phyloP scores from a whole-genome alignment of 805 yeast genomes.

The Starmerella geochares region DNA sequence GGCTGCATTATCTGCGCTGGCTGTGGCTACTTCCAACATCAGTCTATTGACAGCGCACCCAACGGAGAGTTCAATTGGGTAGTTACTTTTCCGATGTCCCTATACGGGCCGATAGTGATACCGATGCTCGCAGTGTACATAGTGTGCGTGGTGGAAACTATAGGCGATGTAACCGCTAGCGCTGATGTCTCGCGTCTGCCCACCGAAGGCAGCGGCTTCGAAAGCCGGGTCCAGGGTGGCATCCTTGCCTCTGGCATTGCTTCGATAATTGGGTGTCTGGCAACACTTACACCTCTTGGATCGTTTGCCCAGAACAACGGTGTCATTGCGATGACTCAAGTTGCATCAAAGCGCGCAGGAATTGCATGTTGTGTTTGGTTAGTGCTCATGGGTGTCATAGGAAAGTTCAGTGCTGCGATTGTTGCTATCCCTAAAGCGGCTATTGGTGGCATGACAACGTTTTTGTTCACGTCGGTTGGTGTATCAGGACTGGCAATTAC shows the following conservation, averaged over 20 bases:
- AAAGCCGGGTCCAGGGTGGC: constrained; percentile 87
- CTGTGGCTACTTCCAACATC: constrained; percentile 61
- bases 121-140: constrained; percentile 78
- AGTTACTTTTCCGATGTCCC: constrained; percentile 61
- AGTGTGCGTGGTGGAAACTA: constrained; percentile 81
- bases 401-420: constrained; percentile 82
- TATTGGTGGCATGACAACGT: constrained; percentile 81
- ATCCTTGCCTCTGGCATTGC: constrained; percentile 78
- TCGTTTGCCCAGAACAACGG: constrained; percentile 94
- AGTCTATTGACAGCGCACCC: constrained; percentile 58
- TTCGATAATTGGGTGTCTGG: constrained; percentile 64
- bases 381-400: constrained; percentile 74
- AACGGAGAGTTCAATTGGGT: constrained; percentile 81
- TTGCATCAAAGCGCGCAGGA: constrained; percentile 77
- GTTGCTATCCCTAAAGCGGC: constrained; percentile 71
- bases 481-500: constrained; percentile 64
- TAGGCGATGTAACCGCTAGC: constrained; percentile 91
- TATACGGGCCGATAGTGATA: constrained; percentile 77
- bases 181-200: constrained; percentile 80
- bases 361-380: constrained; percentile 73
- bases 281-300: constrained; percentile 81
- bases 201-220: constrained; percentile 63
- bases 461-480: constrained; percentile 64
- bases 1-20: constrained; percentile 94
- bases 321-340: constrained; percentile 82